Conservation (phyloP, 2,329 filamentous ascomycete genomes). For the Ophiostoma sp. region DNA sequence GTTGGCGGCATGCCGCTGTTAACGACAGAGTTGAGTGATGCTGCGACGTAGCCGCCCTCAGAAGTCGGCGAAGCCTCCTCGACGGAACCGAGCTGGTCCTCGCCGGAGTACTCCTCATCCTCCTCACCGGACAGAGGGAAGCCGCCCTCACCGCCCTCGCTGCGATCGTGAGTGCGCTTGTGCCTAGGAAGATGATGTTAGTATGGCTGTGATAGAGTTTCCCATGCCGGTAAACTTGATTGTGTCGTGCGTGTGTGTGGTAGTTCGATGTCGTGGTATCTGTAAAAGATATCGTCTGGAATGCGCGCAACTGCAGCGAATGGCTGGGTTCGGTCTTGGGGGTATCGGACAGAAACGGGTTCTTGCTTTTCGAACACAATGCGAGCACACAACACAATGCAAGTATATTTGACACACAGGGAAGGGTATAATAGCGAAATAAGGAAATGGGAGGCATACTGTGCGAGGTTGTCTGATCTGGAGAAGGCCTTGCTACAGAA, state of each 20-base stretch:
- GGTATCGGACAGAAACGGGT: conserved; percentile 11
- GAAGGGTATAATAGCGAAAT: conserved; percentile 33
- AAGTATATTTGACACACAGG: conserved; percentile 32
- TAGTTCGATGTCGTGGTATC: neutral
- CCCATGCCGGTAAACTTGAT: conserved; percentile 7
- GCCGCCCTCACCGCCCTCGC: conserved; percentile 53
- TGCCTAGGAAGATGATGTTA: conserved; percentile 53
- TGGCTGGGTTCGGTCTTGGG: conserved; percentile 19
- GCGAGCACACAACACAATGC: conserved; percentile 35
- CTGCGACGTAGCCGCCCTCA: conserved; percentile 56
- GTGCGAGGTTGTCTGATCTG: conserved; percentile 95
- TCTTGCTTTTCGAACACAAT: conserved; percentile 31
- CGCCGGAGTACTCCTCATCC: conserved; percentile 74
- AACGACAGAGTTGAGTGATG: conserved; percentile 45
- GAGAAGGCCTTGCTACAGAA: conserved; percentile 99
- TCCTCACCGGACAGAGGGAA: conserved; percentile 73
- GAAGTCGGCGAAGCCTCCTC: conserved; percentile 73
- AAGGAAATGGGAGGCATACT: conserved; percentile 59
- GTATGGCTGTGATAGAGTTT: neutral
- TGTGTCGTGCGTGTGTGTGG: neutral
- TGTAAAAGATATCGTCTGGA: neutral
- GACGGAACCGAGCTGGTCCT: conserved; percentile 74
- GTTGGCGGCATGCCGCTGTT: conserved; percentile 30
- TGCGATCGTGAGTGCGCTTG: conserved; percentile 67
- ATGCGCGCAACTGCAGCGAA: neutral